These are phyloP conservation scores for Ceratocystiopsis sp. DNA, from an alignment of 2,329 filamentous ascomycete species.

Conservation along the genomic window DNA sequence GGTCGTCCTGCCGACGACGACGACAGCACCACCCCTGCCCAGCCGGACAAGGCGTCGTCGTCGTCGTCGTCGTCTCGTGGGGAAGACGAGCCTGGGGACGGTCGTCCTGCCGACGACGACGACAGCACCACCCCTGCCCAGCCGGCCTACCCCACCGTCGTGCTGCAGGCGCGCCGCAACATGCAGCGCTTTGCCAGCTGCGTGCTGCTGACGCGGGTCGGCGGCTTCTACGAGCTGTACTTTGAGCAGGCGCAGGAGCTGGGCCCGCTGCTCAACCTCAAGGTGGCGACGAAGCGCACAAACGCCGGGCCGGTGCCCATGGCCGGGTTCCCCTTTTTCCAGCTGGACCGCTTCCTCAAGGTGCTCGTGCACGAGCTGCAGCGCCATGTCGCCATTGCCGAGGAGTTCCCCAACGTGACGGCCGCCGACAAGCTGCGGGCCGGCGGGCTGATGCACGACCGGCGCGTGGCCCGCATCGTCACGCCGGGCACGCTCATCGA, in stretches of 20 bases:
- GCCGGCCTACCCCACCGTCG: slow-evolving; percentile 81
- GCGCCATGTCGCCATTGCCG: slow-evolving; percentile 82
- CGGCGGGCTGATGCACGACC: slow-evolving; percentile 69
- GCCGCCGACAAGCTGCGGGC: slow-evolving; percentile 52
- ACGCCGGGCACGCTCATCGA: slow-evolving; percentile 94
- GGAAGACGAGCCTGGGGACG: too few species aligned
- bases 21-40: too few species aligned
- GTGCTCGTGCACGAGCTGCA: slow-evolving; percentile 80
- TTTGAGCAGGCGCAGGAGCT: slow-evolving; percentile 88
- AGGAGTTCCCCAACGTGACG: slow-evolving; percentile 71
- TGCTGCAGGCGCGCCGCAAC: slow-evolving; percentile 73
- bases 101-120: neutral
- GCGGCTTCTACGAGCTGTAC: slow-evolving; percentile 95
- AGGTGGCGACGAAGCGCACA: slow-evolving; percentile 69
- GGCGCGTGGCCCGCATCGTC: slow-evolving; percentile 70
- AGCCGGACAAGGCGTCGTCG: too few species aligned
- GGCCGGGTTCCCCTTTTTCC: slow-evolving; percentile 87
- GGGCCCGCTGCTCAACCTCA: slow-evolving; percentile 72
- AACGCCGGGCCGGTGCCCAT: slow-evolving; percentile 66
- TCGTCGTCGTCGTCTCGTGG: too few species aligned
- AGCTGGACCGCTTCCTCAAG: slow-evolving; percentile 85
- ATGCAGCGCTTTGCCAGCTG: slow-evolving; percentile 86
- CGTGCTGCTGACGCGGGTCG: slow-evolving; percentile 78
- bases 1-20: neutral
- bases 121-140: too few species aligned